Conservation (phyloP, 495 filamentous ascomycete species). For the Penicillium alfredii region DNA sequence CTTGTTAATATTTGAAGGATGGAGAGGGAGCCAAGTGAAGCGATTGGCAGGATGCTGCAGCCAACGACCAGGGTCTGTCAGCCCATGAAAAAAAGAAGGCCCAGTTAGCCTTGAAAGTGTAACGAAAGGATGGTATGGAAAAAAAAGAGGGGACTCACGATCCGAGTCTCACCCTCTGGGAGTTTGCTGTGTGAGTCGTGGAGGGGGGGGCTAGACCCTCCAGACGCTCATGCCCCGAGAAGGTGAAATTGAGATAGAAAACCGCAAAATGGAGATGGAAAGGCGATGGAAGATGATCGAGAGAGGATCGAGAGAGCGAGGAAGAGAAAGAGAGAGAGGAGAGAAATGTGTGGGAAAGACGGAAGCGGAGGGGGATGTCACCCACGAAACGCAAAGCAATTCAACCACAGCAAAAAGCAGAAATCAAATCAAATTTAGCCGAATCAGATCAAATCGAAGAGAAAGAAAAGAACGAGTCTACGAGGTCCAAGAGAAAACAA, state of each 20-base stretch:
- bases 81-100: too few species aligned
- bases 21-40: slow-evolving; percentile 15
- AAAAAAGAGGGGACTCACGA: slow-evolving; percentile 6
- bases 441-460: too few species aligned
- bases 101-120: too few species aligned
- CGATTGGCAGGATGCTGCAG: slow-evolving; percentile 22
- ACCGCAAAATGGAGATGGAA: slow-evolving; percentile 1
- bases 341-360: neutral
- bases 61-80: slow-evolving; percentile 21
- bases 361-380: too few species aligned
- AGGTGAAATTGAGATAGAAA: slow-evolving; percentile 9
- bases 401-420: too few species aligned
- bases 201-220: slow-evolving; percentile 32
- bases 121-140: slow-evolving; percentile 2
- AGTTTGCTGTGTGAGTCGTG: slow-evolving; percentile 12
- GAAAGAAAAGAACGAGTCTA: too few species aligned
- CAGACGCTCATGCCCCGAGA: slow-evolving; percentile 25
- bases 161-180: too few species aligned
- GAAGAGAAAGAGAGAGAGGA: neutral
- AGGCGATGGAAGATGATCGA: slow-evolving; percentile 3
- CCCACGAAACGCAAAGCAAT: too few species aligned
- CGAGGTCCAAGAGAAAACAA: too few species aligned
- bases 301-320: neutral
- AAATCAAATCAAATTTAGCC: too few species aligned
- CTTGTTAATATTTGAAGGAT: slow-evolving; percentile 15